phyloP scores from a whole-genome alignment of 164 flowering plant genomes.

The Taxillus chinensis region DNA sequence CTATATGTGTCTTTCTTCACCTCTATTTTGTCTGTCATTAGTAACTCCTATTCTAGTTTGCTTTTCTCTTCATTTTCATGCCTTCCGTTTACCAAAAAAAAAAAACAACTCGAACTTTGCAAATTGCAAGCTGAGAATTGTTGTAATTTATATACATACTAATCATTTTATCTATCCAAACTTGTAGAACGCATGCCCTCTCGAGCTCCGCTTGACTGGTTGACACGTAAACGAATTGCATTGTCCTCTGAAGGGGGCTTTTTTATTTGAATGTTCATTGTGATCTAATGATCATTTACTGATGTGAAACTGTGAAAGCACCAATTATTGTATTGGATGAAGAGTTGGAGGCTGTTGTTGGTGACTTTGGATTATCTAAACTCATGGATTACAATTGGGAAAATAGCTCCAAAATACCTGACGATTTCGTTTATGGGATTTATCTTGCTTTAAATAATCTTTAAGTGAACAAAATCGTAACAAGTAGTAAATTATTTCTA shows the following conservation, averaged over 20 bases:
- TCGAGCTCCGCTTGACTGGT: constrained; percentile 80
- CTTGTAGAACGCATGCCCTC: constrained; percentile 59
- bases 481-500: too few relatives aligned
- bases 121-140: too few relatives aligned
- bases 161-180: constrained; percentile 7
- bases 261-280: constrained; percentile 91
- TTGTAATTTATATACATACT: too few relatives aligned
- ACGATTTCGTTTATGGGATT: constrained; percentile 89
- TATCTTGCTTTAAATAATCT: too few relatives aligned
- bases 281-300: constrained; percentile 89
- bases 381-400: constrained; percentile 95
- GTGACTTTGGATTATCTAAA: constrained; percentile 91
- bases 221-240: constrained; percentile 65
- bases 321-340: constrained; percentile 87
- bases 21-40: not conserved
- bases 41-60: too few relatives aligned
- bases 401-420: constrained; percentile 93
- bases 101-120: too few relatives aligned
- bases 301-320: constrained; percentile 57
- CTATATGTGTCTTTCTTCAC: not conserved
- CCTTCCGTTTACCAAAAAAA: too few relatives aligned
- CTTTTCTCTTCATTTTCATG: too few relatives aligned
- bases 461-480: too few relatives aligned
- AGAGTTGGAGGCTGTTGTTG: constrained; percentile 95
- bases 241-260: constrained; percentile 82